A percentile compares a stretch with the other conserved stretches of the same genome.
Evolutionary conservation across 176 grass and related monocot species (phyloP).

Genomic region (Alopecurus myosuroides): DNA sequence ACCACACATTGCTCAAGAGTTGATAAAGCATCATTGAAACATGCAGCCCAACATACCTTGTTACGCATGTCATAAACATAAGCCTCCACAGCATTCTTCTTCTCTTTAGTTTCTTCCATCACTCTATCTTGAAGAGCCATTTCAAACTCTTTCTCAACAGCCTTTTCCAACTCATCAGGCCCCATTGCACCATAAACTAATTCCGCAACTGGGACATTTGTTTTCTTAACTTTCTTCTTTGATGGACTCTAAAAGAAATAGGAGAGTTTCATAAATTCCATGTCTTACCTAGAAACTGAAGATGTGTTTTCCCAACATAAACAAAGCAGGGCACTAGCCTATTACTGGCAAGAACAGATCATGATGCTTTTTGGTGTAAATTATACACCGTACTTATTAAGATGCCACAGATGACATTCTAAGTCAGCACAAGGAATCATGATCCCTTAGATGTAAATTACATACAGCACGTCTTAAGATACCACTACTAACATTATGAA

Average conservation of each 20-base stretch:
- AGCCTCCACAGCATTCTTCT: constrained; percentile 91
- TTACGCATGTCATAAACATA: constrained; percentile 99
- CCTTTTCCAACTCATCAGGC: constrained; percentile 53
- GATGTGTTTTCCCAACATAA: neutral
- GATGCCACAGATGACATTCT: neutral
- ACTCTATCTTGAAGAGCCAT: constrained; percentile 93
- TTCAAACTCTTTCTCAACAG: constrained; percentile 83
- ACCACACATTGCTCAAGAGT: neutral
- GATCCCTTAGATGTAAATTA: neutral
- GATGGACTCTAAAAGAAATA: constrained; percentile 34
- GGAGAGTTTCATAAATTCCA: neutral
- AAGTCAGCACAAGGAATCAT: neutral
- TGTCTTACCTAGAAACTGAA: neutral
- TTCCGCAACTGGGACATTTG: constrained; percentile 48
- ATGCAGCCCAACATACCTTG: constrained; percentile 44
- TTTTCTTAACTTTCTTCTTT: constrained; percentile 66
- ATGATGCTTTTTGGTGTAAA: neutral
- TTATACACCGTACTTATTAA: neutral
- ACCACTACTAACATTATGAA: neutral
- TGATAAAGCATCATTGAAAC: neutral
- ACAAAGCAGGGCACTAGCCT: neutral
- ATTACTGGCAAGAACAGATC: neutral
- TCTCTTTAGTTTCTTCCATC: constrained; percentile 94
- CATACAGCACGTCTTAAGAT: neutral
- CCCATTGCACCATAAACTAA: constrained; percentile 66